Evolutionary conservation across 1,139 yeast genomes (phyloP), one percentile per base, ranked within the genome.

Genomic region (Groenewaldozyma auringiensis): DNA sequence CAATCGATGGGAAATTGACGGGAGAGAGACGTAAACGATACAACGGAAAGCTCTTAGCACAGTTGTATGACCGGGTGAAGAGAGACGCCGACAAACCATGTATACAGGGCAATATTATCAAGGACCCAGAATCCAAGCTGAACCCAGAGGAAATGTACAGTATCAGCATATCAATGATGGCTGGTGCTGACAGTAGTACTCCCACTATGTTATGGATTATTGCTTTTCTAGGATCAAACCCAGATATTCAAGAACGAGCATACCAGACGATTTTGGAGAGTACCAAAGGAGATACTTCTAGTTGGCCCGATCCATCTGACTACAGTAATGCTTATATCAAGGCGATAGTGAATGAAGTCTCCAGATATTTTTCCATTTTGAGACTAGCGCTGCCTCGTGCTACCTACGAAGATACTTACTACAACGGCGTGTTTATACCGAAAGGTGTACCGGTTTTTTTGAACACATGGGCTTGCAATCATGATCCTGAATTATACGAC

Each of bases 181-280:
- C 87, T 53, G 92, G 89, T 9, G 92, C 89, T 0, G 63, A 83
- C 25, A 89, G 83, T 57, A 82, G 83, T 50, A 77, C 81, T 1
- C 81, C 88, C 0, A 67, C 81, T 42, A 65, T 82, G 46, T 77
- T 79, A 51, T 68, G 81, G 21, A 58, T 81, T 50, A 79, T 78
- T 37, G 63, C 83, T 17, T 70, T 81, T 1, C 74, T 72, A 18
- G 71, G 78, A 2, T 52, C 61, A 39, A 81, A 82, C 1, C 61
- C 64, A 1, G 56, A 51, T 0, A 55, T 76, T n/a, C 84, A 80
- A 55, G 60, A 65, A n/a, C 56, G 55, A 40, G 77, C 76, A 0
- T 62, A 65, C 33, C 21, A 39, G 16, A 8, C 22, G 2, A 27
- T 39, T 8, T 14, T 39, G 21, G 42, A 31, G 16, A 22, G 21